Conservation (phyloP, 768 basidiomycete species). For the Megacollybia marginata region DNA sequence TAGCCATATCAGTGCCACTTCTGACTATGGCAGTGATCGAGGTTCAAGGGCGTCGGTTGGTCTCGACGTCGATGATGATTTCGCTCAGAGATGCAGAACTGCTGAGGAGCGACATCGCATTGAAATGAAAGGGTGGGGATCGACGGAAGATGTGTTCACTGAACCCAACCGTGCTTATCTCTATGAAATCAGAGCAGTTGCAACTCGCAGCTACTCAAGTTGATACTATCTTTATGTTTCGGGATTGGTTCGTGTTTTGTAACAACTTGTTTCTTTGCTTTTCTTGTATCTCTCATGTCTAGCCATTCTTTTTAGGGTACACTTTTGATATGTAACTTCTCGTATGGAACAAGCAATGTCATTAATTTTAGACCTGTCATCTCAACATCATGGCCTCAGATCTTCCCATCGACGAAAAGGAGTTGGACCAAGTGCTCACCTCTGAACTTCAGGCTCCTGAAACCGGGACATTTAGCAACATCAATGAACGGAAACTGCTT, state of each 20-base stretch:
- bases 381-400: neutral
- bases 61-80: conserved; percentile 68
- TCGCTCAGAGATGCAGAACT: conserved; percentile 60
- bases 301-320: neutral
- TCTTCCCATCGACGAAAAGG: neutral
- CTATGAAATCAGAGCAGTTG: conserved; percentile 78
- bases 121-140: conserved; percentile 82
- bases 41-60: conserved; percentile 77
- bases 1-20: conserved; percentile 57
- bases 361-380: conserved; percentile 7
- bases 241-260: neutral
- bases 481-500: conserved; percentile 50
- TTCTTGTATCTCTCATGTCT: conserved; percentile 5
- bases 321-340: conserved; percentile 25
- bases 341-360: conserved; percentile 11
- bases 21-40: conserved; percentile 73
- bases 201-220: conserved; percentile 68
- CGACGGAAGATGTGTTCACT: conserved; percentile 28
- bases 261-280: conserved; percentile 11
- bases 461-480: too few species aligned
- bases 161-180: conserved; percentile 58
- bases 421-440: neutral
- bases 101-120: conserved; percentile 78
- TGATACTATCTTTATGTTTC: conserved; percentile 8
- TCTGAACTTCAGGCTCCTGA: neutral